These are phyloP conservation scores for Rugonectria rugulosa DNA, from an alignment of 2,329 filamentous ascomycete species.

Conservation along the genomic window DNA sequence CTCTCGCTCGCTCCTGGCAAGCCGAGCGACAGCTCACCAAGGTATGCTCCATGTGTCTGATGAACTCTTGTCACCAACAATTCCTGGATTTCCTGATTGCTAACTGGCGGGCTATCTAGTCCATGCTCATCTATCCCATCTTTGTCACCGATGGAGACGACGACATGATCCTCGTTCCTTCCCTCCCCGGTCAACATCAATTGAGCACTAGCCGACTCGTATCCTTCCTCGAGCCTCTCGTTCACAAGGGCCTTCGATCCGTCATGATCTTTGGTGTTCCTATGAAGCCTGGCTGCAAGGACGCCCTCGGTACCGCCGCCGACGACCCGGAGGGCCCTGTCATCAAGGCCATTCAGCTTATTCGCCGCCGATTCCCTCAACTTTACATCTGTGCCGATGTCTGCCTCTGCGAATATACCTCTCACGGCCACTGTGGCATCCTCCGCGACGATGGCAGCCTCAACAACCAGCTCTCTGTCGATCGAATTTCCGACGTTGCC, in stretches of 20 bases:
- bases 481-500: slow-evolving; percentile 97
- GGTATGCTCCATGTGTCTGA: slow-evolving; percentile 54
- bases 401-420: slow-evolving; percentile 98
- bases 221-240: slow-evolving; percentile 83
- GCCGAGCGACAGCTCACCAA: slow-evolving; percentile 86
- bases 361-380: slow-evolving; percentile 85
- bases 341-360: slow-evolving; percentile 82
- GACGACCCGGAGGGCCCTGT: slow-evolving; percentile 95
- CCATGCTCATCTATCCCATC: slow-evolving; percentile 97
- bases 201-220: slow-evolving; percentile 87
- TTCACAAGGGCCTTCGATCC: slow-evolving; percentile 88
- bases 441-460: slow-evolving; percentile 90
- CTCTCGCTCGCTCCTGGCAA: slow-evolving; percentile 82
- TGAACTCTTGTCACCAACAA: background rate
- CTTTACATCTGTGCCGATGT: slow-evolving; percentile 94
- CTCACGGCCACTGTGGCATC: slow-evolving; percentile 96
- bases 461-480: slow-evolving; percentile 92
- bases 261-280: slow-evolving; percentile 98
- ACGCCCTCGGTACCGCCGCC: slow-evolving; percentile 88
- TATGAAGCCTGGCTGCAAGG: slow-evolving; percentile 80
- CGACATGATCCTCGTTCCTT: slow-evolving; percentile 89
- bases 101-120: slow-evolving; percentile 58
- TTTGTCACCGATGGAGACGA: slow-evolving; percentile 96
- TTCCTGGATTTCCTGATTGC: background rate
- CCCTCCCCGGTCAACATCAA: slow-evolving; percentile 88